Conservation (phyloP, 352 stramenopile genomes). For the Phytophthora cryptogea region DNA sequence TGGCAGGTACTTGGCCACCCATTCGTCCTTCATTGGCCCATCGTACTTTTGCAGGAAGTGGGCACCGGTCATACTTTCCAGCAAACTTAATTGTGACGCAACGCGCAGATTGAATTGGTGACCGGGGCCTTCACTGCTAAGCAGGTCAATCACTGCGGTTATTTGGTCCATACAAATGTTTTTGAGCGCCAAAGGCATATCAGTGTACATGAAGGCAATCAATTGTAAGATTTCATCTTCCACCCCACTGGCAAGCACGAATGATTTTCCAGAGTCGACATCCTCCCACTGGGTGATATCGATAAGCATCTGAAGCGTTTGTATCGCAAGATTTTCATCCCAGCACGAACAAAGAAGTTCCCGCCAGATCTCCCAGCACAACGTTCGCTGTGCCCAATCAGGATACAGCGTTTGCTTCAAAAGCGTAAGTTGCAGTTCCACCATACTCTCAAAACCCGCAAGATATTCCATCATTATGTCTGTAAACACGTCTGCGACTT, state of each 20-base stretch:
- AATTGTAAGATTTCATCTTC: slow-evolving; percentile 46
- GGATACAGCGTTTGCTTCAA: slow-evolving; percentile 61
- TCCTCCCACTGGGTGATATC: slow-evolving; percentile 38
- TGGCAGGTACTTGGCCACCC: slow-evolving; percentile 59
- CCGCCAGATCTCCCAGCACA: slow-evolving; percentile 63
- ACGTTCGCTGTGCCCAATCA: slow-evolving; percentile 37
- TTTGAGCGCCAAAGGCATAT: slow-evolving; percentile 45
- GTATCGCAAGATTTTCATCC: slow-evolving; percentile 37
- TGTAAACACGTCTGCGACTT: slow-evolving; percentile 32
- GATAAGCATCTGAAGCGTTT: slow-evolving; percentile 43
- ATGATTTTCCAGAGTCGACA: slow-evolving; percentile 1
- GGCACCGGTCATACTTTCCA: slow-evolving; percentile 47
- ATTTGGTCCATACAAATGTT: slow-evolving; percentile 49
- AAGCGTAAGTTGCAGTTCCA: slow-evolving; percentile 50
- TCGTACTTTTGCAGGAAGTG: slow-evolving; percentile 52
- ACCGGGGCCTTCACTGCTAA: slow-evolving; percentile 58
- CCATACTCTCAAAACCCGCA: slow-evolving; percentile 24
- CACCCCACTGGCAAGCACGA: slow-evolving; percentile 34
- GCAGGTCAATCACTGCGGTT: slow-evolving; percentile 45
- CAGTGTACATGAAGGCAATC: slow-evolving; percentile 50
- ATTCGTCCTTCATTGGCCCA: slow-evolving; percentile 53
- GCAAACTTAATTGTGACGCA: slow-evolving; percentile 45
- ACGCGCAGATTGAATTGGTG: slow-evolving; percentile 49
- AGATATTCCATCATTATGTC: slow-evolving; percentile 50
- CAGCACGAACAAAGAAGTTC: slow-evolving; percentile 63